Conservation (phyloP, 2,329 filamentous ascomycete species). For the Chalaropsis ovoidea region DNA sequence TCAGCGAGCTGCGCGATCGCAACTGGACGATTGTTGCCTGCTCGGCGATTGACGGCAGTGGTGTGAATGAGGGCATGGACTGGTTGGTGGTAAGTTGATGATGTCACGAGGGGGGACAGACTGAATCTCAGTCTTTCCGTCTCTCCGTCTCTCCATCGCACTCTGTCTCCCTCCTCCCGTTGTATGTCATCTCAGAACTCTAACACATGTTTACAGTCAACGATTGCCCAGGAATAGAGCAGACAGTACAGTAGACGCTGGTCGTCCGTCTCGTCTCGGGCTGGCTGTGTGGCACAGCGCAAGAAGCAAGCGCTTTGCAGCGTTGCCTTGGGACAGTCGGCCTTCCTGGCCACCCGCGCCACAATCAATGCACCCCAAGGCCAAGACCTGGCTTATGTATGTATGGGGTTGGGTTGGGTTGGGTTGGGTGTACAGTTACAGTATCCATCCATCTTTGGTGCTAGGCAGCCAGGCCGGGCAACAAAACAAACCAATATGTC, state of each 20-base stretch:
- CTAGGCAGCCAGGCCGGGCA: neutral
- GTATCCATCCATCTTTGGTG: neutral
- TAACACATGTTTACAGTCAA: constrained; percentile 12
- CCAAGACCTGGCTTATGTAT: neutral
- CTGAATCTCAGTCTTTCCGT: neutral
- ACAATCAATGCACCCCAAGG: neutral
- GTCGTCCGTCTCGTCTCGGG: neutral
- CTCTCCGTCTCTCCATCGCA: neutral
- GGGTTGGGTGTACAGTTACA: neutral
- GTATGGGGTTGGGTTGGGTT: too few species aligned
- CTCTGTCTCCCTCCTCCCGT: neutral
- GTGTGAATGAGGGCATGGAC: constrained; percentile 96
- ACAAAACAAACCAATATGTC: neutral
- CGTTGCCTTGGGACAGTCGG: neutral
- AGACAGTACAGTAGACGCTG: neutral
- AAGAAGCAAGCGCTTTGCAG: neutral
- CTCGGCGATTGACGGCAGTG: constrained; percentile 87
- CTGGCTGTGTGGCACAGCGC: neutral
- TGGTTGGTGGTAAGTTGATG: constrained; percentile 70
- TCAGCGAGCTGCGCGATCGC: constrained; percentile 85
- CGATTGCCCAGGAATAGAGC: constrained; percentile 6
- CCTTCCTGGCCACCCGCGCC: neutral
- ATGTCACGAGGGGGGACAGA: neutral
- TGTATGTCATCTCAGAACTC: neutral
- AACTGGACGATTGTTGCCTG: constrained; percentile 99